These are phyloP conservation scores for Eucalyptus viminalis DNA, from an alignment of 345 rosid species.

Conservation along the genomic window DNA sequence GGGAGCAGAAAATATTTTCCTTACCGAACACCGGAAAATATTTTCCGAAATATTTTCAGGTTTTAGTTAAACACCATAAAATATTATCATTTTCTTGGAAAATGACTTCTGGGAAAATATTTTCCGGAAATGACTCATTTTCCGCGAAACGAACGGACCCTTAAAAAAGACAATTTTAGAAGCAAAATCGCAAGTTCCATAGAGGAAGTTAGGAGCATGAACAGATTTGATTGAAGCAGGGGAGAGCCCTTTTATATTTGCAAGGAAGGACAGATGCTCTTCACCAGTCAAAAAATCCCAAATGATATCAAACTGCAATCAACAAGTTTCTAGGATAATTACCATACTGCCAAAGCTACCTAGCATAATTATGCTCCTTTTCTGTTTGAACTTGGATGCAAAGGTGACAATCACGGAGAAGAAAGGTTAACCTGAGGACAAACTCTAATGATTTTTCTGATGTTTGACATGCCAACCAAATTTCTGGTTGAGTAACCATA, in stretches of 20 bases:
- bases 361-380: neutral
- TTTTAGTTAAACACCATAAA: no score
- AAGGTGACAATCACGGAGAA: neutral
- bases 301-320: constrained; percentile 69
- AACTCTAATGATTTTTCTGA: constrained; percentile 25
- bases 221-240: constrained; percentile 49
- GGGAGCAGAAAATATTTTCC: no score
- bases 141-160: no score
- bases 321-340: neutral
- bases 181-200: neutral
- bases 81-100: no score
- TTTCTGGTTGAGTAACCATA: neutral
- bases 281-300: constrained; percentile 85
- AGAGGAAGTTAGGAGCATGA: constrained; percentile 1
- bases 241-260: constrained; percentile 69
- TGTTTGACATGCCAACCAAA: neutral
- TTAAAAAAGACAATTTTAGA: neutral
- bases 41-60: no score
- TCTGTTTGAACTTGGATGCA: neutral
- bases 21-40: no score
- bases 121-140: no score
- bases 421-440: constrained; percentile 71
- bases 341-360: neutral
- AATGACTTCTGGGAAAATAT: no score
- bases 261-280: constrained; percentile 82